Evolutionary conservation across 306 rosid genomes (phyloP).

Genomic region (Acacia confusa): DNA sequence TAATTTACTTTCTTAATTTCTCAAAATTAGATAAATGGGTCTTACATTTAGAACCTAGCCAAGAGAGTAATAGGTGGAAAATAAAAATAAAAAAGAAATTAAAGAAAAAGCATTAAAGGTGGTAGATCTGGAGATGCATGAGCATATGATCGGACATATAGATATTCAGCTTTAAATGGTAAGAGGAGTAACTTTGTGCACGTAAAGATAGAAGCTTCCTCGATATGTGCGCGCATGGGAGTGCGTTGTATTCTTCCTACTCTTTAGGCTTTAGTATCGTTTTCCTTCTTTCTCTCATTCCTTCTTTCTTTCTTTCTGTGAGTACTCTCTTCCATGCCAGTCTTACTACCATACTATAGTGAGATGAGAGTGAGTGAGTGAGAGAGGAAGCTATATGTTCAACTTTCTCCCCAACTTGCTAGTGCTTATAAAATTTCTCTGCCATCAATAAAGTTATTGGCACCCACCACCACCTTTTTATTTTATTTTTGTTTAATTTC

Average conservation of each 20-base stretch:
- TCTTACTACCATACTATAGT: slow-evolving; percentile 27
- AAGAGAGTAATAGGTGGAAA: too few species aligned
- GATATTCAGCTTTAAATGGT: slow-evolving; percentile 60
- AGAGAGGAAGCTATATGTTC: slow-evolving; percentile 25
- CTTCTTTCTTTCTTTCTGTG: slow-evolving; percentile 36
- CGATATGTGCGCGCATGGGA: slow-evolving; percentile 85
- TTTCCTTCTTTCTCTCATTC: slow-evolving; percentile 19
- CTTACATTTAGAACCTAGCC: too few species aligned
- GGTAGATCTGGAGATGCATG: slow-evolving; percentile 39
- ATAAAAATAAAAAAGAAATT: not conserved
- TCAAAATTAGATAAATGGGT: too few species aligned
- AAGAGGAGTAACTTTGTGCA: slow-evolving; percentile 49
- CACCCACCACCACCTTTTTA: slow-evolving; percentile 30
- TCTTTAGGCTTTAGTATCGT: slow-evolving; percentile 87
- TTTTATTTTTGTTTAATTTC: not conserved
- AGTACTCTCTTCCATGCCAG: slow-evolving; percentile 14
- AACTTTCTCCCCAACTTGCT: slow-evolving; percentile 78
- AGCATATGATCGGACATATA: not conserved
- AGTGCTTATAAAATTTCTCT: slow-evolving; percentile 65
- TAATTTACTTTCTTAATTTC: too few species aligned
- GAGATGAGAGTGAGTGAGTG: slow-evolving; percentile 19
- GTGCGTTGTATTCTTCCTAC: slow-evolving; percentile 99
- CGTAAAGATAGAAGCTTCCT: slow-evolving; percentile 98
- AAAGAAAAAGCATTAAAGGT: slow-evolving; percentile 7
- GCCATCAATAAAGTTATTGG: slow-evolving; percentile 84